phyloP scores from a whole-genome alignment of 352 stramenopile genomes.

The Nothophytophthora sp. region DNA sequence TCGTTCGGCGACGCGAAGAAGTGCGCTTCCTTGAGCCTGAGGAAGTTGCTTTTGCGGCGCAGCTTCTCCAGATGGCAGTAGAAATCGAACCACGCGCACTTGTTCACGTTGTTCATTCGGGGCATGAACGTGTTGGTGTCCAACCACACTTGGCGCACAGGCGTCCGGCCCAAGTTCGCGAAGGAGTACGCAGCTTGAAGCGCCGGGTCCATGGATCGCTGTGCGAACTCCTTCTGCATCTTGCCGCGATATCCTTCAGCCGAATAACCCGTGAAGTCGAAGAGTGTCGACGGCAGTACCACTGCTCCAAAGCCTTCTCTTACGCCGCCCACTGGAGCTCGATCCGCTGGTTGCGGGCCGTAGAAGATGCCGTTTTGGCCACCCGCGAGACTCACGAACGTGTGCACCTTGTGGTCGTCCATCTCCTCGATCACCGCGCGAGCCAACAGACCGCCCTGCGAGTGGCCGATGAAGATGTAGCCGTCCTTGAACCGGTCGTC shows the following conservation, averaged over 20 bases:
- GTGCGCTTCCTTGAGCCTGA: constrained; percentile 32
- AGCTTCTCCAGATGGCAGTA: constrained; percentile 20
- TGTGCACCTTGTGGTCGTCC: constrained; percentile 56
- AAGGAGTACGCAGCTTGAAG: constrained; percentile 21
- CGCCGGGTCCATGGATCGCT: constrained; percentile 12
- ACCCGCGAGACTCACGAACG: constrained; percentile 44
- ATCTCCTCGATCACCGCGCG: constrained; percentile 51
- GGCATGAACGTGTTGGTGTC: constrained; percentile 24
- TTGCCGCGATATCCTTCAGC: constrained; percentile 22
- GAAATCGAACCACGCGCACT: constrained; percentile 13
- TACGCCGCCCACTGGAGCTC: constrained; percentile 19
- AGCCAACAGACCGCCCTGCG: constrained; percentile 43
- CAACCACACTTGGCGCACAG: constrained; percentile 22
- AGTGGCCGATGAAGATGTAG: constrained; percentile 56
- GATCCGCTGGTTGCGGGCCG: constrained; percentile 32
- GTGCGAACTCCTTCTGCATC: constrained; percentile 35
- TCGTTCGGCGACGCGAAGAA: constrained; percentile 53
- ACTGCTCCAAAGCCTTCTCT: constrained; percentile 16
- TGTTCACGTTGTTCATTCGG: constrained; percentile 35
- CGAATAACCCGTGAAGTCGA: constrained; percentile 36
- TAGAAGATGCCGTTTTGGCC: constrained; percentile 51
- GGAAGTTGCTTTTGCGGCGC: constrained; percentile 33
- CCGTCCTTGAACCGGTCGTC: constrained; percentile 24
- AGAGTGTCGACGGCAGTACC: constrained; percentile 15
- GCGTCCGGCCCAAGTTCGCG: constrained; percentile 13